Base-by-base conservation (phyloP, 2,329 filamentous ascomycete genomes). In the Tolypocladium paradoxum region DNA sequence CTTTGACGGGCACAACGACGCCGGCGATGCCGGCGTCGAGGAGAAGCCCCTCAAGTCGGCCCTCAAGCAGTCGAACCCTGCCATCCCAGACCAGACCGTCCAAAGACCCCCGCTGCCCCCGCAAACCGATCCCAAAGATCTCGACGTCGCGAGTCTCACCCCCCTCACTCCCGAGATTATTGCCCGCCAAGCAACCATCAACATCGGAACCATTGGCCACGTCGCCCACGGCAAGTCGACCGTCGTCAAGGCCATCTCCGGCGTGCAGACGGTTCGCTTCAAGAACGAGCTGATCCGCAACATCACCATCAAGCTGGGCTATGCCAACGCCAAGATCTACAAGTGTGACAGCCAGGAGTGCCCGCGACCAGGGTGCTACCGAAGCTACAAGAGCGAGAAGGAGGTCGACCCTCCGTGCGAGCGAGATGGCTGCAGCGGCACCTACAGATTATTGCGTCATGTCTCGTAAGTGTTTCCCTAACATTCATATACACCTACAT, bases 251-350 rank as follows among this genome's bases (percentile, higher is more conserved):
- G 93, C 93, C 65, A 97, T 99, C 65, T 97, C 93, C 2, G 93
- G 93, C 58, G 93, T 99, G 59, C 93, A 99, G 81, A 99, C 93
- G 20, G 93, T 99, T 68, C 84, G 93, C 63, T 99, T 99, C 81
- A 99, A 99, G 87, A 99, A 97, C 77, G 93, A 99, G 76, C 77
- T 96, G 75, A 95, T 97, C 76, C 83, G 93, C 68, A 99, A 99
- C 73, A 99, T 99, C 68, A 99, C 93, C 66, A 99, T 99, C 79
- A 99, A 99, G 84, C 83, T 99, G 65, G 93, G 93, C 70, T 99
- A 99, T 72, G 93, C 93, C 71, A 99, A 99, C 73, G 93, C 93
- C 65, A 97, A 99, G 76, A 91, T 99, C 72, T 99, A 97, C 85
- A 89, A 96, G 80, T 99, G 93, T 73, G 90, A 96, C 73, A 96